A percentile compares a stretch with the other conserved stretches of the same genome.
Conservation (phyloP, 306 rosid species). For the Cicer yamashitae region DNA sequence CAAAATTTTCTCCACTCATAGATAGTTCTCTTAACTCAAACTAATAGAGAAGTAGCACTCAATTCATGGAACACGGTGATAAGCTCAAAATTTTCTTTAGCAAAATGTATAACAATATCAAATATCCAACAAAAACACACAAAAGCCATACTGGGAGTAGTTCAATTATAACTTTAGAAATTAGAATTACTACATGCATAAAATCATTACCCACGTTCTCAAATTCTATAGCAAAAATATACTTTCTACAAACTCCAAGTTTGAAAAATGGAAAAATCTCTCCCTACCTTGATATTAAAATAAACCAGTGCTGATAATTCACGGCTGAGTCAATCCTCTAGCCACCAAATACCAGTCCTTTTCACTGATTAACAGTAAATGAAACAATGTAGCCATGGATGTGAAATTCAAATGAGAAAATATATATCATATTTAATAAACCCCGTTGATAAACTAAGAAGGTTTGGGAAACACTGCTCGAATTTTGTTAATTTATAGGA, state of each 20-base stretch:
- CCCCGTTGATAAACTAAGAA: too few species aligned
- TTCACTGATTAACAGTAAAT: not conserved
- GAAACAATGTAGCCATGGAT: not conserved
- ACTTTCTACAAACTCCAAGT: constrained; percentile 3
- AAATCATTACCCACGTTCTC: not conserved
- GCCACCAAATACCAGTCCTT: not conserved
- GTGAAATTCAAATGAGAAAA: too few species aligned
- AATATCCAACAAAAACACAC: not conserved
- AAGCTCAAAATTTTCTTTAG: not conserved
- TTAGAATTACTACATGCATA: not conserved
- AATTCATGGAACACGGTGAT: not conserved
- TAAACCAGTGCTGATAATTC: not conserved
- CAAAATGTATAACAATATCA: not conserved
- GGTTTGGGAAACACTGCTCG: too few species aligned
- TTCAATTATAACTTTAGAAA: not conserved
- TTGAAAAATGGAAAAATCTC: not conserved
- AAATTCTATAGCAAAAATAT: not conserved
- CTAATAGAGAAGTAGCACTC: not conserved
- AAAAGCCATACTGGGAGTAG: not conserved
- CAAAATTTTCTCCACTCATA: not conserved
- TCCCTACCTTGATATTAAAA: not conserved
- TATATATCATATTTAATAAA: too few species aligned
- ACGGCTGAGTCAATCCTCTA: not conserved
- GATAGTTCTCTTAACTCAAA: not conserved
- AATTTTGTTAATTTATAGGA: too few species aligned